Evolutionary conservation across 805 yeast species (phyloP).

Genomic region (Pichia rugopelliculosa): DNA sequence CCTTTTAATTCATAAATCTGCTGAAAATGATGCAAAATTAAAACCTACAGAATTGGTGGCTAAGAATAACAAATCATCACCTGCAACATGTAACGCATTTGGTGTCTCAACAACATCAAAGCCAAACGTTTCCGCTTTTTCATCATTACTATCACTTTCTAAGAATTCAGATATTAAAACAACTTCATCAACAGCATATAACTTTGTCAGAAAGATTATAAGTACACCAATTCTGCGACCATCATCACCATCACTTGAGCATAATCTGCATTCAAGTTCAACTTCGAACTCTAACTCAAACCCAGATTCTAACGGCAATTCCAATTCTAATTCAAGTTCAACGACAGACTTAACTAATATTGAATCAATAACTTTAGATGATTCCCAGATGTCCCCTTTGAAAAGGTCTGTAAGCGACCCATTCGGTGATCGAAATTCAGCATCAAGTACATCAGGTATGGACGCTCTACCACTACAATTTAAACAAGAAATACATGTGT

Average conservation of each 20-base stretch:
- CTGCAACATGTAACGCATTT: slow-evolving; percentile 29
- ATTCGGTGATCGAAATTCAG: background rate
- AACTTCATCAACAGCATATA: slow-evolving; percentile 19
- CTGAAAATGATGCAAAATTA: slow-evolving; percentile 8
- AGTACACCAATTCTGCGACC: slow-evolving; percentile 25
- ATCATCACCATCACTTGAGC: slow-evolving; percentile 8
- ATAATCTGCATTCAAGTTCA: background rate
- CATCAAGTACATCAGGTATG: background rate
- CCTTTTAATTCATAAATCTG: background rate
- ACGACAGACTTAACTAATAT: background rate
- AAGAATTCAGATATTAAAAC: slow-evolving; percentile 20
- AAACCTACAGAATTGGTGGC: slow-evolving; percentile 18
- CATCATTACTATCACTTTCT: slow-evolving; percentile 31
- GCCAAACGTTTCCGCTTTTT: slow-evolving; percentile 33
- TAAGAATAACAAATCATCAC: slow-evolving; percentile 21
- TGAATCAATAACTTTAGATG: background rate
- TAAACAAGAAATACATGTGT: background rate
- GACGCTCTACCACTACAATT: background rate
- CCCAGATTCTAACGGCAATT: background rate
- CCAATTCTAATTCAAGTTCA: background rate
- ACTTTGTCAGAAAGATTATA: slow-evolving; percentile 28
- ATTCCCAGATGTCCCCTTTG: background rate
- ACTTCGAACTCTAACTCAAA: background rate
- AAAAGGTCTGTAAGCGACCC: background rate
- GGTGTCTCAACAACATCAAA: slow-evolving; percentile 31